Percentiles rank a stretch among this genome's conserved stretches.
Conservation (phyloP, 495 filamentous ascomycete species). For the Penicillium pulvis region DNA sequence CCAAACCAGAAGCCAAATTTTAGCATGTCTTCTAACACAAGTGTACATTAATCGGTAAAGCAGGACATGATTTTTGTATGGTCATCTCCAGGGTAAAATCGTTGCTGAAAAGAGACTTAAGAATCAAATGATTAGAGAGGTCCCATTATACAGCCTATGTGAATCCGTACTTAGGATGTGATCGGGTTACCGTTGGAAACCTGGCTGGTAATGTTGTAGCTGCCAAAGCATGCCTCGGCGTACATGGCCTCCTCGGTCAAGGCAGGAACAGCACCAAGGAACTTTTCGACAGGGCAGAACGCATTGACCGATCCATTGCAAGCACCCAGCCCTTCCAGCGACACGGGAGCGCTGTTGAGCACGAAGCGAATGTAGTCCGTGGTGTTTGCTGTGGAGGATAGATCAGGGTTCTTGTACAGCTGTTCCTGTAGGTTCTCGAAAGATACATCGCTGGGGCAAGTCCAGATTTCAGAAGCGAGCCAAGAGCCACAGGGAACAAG, state of each 20-base stretch:
- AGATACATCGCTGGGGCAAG: conserved; percentile 22
- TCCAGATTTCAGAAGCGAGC: conserved; percentile 61
- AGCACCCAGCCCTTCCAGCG: conserved; percentile 25
- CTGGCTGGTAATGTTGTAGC: conserved; percentile 26
- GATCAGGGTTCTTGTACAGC: conserved; percentile 32
- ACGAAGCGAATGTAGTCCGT: conserved; percentile 33
- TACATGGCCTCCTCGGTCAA: conserved; percentile 30
- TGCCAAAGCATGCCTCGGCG: conserved; percentile 31
- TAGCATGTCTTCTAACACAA: too few relatives aligned
- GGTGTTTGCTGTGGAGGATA: conserved; percentile 19
- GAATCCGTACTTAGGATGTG: not conserved
- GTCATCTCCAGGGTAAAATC: too few relatives aligned
- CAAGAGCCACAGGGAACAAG: conserved; percentile 62
- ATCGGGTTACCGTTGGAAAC: conserved; percentile 31
- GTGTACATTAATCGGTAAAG: too few relatives aligned
- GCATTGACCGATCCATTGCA: conserved; percentile 29
- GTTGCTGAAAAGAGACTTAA: too few relatives aligned
- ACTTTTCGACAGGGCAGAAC: conserved; percentile 29
- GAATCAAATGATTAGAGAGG: too few relatives aligned
- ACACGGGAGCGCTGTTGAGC: conserved; percentile 33
- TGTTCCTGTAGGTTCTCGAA: conserved; percentile 26
- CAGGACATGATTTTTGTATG: too few relatives aligned
- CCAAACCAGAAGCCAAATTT: too few relatives aligned
- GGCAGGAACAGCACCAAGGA: conserved; percentile 22
- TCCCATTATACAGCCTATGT: too few relatives aligned